These are phyloP conservation scores for Lentinula edodes DNA, from an alignment of 768 basidiomycete species.

Conservation along the genomic window DNA sequence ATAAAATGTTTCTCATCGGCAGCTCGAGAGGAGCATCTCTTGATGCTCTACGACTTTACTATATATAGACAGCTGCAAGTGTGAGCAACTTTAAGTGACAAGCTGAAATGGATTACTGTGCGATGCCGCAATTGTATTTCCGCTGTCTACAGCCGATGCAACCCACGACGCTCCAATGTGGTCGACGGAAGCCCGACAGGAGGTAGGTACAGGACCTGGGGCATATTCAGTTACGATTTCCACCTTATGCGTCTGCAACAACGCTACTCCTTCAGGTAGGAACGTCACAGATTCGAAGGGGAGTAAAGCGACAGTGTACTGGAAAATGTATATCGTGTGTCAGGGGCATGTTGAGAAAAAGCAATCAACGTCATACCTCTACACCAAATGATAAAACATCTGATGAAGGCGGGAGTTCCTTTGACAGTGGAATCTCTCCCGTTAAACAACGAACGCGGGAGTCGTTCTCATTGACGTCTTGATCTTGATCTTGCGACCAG, in stretches of 20 bases:
- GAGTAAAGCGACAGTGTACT: conserved; percentile 18
- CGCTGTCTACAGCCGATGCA: neutral
- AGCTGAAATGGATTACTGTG: conserved; percentile 1
- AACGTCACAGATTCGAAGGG: conserved; percentile 19
- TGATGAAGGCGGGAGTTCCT: conserved; percentile 23
- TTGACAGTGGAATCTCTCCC: conserved; percentile 27
- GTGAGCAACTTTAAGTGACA: neutral
- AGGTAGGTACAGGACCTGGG: conserved; percentile 17
- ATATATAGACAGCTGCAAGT: too few species aligned
- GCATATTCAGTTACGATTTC: conserved; percentile 21
- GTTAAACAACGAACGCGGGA: conserved; percentile 16
- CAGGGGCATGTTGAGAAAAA: neutral
- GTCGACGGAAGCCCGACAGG: conserved; percentile 12
- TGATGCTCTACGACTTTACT: too few species aligned
- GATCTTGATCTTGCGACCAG: conserved; percentile 19
- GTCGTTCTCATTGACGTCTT: neutral
- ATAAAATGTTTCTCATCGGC: too few species aligned
- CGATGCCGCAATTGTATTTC: neutral
- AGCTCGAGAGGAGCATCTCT: too few species aligned
- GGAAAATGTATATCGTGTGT: neutral
- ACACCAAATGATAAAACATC: conserved; percentile 20
- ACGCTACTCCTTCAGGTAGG: neutral
- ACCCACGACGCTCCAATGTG: neutral
- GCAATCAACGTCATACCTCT: conserved; percentile 15
- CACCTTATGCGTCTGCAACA: conserved; percentile 19